phyloP scores from a whole-genome alignment of 495 filamentous ascomycete genomes.

The Penicillium antarcticum region DNA sequence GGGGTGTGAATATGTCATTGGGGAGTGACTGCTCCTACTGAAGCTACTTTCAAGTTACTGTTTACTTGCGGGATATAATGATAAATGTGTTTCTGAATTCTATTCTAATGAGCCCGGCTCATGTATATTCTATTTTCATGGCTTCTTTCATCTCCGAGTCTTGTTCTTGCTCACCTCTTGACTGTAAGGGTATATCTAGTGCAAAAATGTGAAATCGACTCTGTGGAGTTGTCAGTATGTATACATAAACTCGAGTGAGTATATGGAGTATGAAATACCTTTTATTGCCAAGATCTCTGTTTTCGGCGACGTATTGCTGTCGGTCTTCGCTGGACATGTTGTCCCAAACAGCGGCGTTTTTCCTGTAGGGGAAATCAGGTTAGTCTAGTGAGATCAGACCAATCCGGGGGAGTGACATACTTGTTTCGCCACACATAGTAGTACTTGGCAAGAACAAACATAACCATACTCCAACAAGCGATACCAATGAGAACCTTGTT shows the following conservation, averaged over 20 bases:
- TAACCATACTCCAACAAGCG: conserved; percentile 45
- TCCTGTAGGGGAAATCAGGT: conserved; percentile 11
- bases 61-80: too few relatives aligned
- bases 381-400: background rate
- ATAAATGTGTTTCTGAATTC: too few relatives aligned
- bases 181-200: conserved; percentile 25
- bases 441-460: conserved; percentile 53
- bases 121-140: background rate
- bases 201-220: conserved; percentile 53
- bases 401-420: conserved; percentile 18
- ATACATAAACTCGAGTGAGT: too few relatives aligned
- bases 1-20: conserved; percentile 85
- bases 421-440: conserved; percentile 65
- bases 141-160: background rate
- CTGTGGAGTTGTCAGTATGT: conserved; percentile 19
- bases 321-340: conserved; percentile 60
- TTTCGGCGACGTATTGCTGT: conserved; percentile 60
- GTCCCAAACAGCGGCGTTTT: conserved; percentile 49
- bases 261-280: conserved; percentile 32
- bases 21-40: conserved; percentile 61
- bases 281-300: conserved; percentile 68
- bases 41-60: too few relatives aligned
- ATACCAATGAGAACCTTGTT: conserved; percentile 63
- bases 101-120: conserved; percentile 8
- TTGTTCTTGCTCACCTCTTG: too few relatives aligned